Evolutionary conservation across 1,139 yeast species (phyloP).

Genomic region (Hyphopichia khmerensis): DNA sequence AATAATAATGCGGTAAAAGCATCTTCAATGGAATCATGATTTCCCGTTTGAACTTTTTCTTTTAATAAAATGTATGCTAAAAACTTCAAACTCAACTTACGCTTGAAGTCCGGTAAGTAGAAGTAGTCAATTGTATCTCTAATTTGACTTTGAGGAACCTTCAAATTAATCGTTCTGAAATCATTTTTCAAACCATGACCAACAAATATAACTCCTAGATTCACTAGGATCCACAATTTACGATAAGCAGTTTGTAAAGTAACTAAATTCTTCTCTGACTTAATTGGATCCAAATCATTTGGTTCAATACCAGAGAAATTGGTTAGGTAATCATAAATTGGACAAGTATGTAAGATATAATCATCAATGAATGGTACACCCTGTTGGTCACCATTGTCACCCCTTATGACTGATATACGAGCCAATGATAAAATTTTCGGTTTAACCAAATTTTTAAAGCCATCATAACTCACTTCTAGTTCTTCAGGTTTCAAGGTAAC

Average conservation of each 20-base stretch:
- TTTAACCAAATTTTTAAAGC: conserved; percentile 62
- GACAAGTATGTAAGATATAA: conserved; percentile 72
- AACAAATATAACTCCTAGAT: conserved; percentile 86
- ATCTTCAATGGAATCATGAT: conserved; percentile 97
- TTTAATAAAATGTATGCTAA: conserved; percentile 77
- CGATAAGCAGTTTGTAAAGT: conserved; percentile 83
- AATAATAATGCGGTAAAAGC: conserved; percentile 82
- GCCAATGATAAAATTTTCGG: conserved; percentile 84
- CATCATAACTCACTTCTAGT: conserved; percentile 69
- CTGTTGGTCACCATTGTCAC: conserved; percentile 59
- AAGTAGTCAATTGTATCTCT: conserved; percentile 86
- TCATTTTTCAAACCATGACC: conserved; percentile 95
- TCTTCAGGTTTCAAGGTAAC: conserved; percentile 80
- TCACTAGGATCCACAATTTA: conserved; percentile 82
- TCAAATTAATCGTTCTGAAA: conserved; percentile 87
- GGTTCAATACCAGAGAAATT: conserved; percentile 89
- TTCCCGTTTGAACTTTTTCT: conserved; percentile 82
- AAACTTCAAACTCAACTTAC: conserved; percentile 85
- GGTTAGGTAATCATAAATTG: conserved; percentile 82
- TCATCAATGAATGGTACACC: conserved; percentile 93
- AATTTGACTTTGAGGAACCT: conserved; percentile 81
- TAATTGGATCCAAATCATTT: conserved; percentile 78
- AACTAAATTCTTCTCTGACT: conserved; percentile 70
- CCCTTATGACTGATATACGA: conserved; percentile 83
- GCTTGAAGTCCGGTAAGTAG: conserved; percentile 63